Conservation (phyloP, 768 basidiomycete species). For the Cystobasidium onofrii region DNA sequence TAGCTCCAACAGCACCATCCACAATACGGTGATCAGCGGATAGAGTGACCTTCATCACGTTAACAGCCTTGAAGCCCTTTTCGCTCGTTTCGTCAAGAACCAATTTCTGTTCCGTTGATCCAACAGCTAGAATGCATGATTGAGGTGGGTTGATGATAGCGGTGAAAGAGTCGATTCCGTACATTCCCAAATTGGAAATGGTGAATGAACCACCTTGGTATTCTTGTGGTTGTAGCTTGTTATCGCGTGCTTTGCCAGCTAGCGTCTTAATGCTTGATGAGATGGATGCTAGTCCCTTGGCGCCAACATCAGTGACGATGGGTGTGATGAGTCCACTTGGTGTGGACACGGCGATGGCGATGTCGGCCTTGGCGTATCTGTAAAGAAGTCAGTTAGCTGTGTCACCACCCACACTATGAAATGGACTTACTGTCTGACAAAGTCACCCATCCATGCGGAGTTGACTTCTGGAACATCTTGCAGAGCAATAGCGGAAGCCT, state of each 20-base stretch:
- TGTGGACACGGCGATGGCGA: slow-evolving; percentile 93
- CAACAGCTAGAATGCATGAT: slow-evolving; percentile 93
- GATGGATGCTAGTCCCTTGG: slow-evolving; percentile 85
- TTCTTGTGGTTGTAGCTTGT: slow-evolving; percentile 86
- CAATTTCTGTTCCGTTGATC: slow-evolving; percentile 73
- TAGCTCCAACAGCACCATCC: slow-evolving; percentile 89
- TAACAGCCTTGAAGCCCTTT: slow-evolving; percentile 85
- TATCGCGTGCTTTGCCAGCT: slow-evolving; percentile 91
- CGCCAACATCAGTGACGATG: slow-evolving; percentile 84
- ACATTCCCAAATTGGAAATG: slow-evolving; percentile 99
- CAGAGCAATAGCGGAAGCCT: slow-evolving; percentile 82
- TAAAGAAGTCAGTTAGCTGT: background rate
- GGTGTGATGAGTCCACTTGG: slow-evolving; percentile 94
- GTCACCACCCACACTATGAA: too few relatives aligned
- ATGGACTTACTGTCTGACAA: slow-evolving; percentile 89
- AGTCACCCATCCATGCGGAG: slow-evolving; percentile 93
- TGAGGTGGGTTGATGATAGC: slow-evolving; percentile 99
- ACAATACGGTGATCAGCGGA: slow-evolving; percentile 92
- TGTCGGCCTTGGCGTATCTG: slow-evolving; percentile 91
- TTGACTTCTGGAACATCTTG: slow-evolving; percentile 95
- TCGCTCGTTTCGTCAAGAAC: slow-evolving; percentile 80
- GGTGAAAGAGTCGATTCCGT: slow-evolving; percentile 76
- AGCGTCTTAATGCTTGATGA: slow-evolving; percentile 85
- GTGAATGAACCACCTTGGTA: slow-evolving; percentile 99
- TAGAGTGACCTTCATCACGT: slow-evolving; percentile 91